These are phyloP conservation scores for Thermothelomyces thermophilus DNA, from an alignment of 2,329 filamentous ascomycete species.

Conservation along the genomic window DNA sequence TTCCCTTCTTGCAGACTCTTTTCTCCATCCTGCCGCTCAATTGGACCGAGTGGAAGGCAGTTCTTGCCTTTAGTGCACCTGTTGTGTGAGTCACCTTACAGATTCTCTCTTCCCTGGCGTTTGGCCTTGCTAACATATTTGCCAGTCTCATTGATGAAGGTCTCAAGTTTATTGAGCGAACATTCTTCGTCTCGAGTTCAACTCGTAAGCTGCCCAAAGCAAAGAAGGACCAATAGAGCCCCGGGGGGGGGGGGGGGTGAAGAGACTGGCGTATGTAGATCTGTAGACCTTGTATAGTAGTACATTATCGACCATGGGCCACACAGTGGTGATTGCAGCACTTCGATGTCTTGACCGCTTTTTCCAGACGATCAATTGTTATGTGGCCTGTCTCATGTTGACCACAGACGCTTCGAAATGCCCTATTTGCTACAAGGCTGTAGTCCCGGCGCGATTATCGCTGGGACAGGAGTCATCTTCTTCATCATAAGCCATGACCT, in stretches of 20 bases:
- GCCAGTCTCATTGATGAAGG: constrained; percentile 73
- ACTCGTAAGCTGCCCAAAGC: constrained; percentile 33
- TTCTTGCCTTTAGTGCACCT: constrained; percentile 78
- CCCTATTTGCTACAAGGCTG: not conserved
- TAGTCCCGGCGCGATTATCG: not conserved
- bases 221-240: constrained; percentile 51
- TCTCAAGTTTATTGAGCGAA: constrained; percentile 71
- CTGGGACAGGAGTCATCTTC: not conserved
- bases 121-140: constrained; percentile 25
- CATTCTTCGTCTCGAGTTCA: constrained; percentile 53
- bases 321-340: not conserved
- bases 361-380: not conserved
- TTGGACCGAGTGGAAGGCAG: constrained; percentile 85
- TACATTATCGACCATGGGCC: constrained; percentile 5
- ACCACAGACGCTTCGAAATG: constrained; percentile 8
- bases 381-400: constrained; percentile 6
- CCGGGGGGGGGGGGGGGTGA: no score
- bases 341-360: not conserved
- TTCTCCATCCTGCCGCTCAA: constrained; percentile 90
- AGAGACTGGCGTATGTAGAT: constrained; percentile 11
- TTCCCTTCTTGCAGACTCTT: constrained; percentile 76
- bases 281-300: constrained; percentile 21
- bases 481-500: not conserved
- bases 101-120: constrained; percentile 11
- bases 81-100: constrained; percentile 65